Conservation (phyloP, 345 rosid species). For the Eucalyptus albens region DNA sequence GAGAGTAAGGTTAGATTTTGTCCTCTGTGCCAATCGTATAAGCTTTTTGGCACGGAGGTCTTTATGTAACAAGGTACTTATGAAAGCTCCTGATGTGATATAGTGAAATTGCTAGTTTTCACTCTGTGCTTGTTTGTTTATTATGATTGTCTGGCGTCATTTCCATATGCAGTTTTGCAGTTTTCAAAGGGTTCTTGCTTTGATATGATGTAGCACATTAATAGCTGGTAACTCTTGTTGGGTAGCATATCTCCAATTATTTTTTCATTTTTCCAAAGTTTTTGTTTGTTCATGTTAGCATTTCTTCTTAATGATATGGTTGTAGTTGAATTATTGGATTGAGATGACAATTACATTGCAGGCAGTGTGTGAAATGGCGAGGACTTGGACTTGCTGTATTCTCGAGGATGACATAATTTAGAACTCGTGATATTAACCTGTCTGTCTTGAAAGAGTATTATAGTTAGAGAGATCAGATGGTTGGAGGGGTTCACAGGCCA, state of each 20-base stretch:
- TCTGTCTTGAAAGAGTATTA: background rate
- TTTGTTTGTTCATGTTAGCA: background rate
- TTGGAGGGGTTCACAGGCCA: background rate
- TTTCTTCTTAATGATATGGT: background rate
- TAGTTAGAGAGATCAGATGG: background rate
- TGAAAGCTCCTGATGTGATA: background rate
- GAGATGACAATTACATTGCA: background rate
- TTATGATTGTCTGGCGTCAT: background rate
- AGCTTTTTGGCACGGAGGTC: constrained; percentile 72
- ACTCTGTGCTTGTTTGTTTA: background rate
- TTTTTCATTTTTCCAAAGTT: background rate
- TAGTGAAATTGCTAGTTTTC: background rate
- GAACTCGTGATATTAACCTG: background rate
- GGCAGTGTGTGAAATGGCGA: background rate
- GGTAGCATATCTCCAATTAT: background rate
- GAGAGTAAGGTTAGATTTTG: constrained; percentile 79
- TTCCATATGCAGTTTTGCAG: background rate
- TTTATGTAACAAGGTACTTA: constrained; percentile 17
- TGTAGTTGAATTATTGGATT: background rate
- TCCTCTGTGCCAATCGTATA: constrained; percentile 73
- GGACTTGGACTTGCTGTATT: background rate
- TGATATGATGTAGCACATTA: background rate
- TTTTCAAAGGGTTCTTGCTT: background rate
- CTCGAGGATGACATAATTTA: background rate
- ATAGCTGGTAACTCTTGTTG: background rate